phyloP scores from a whole-genome alignment of 2,329 filamentous ascomycete genomes.

The Pseudovirgaria hyperparasitica region DNA sequence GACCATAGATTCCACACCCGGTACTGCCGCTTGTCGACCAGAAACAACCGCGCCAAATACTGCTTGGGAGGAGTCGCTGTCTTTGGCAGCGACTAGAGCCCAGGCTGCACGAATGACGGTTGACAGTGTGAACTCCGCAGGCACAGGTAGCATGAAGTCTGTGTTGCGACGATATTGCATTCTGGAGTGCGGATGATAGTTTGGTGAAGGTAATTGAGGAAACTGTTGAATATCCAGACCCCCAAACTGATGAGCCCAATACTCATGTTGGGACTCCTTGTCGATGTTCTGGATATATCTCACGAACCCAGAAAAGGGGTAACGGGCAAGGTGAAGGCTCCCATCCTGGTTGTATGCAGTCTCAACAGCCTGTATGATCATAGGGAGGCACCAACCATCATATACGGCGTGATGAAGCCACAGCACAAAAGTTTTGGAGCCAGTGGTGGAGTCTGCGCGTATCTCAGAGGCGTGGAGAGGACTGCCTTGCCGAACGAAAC shows the following conservation, averaged over 20 bases:
- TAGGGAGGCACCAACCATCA: constrained; percentile 6
- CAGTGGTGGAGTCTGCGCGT: no score
- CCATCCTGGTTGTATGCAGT: constrained; percentile 3
- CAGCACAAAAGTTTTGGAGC: no score
- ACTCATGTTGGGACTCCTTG: neutral
- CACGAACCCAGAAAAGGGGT: constrained; percentile 1
- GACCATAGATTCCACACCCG: constrained; percentile 12
- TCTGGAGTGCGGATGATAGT: constrained; percentile 1
- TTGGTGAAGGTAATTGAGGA: neutral
- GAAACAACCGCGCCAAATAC: constrained; percentile 22
- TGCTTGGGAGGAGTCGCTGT: constrained; percentile 16
- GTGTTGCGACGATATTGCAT: constrained; percentile 2
- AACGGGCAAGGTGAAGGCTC: neutral
- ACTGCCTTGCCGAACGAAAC: no score
- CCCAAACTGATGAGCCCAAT: constrained; percentile 6
- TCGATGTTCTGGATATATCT: constrained; percentile 1
- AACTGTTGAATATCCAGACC: constrained; percentile 5
- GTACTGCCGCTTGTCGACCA: constrained; percentile 17
- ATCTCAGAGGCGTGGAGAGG: no score
- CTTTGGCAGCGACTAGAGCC: constrained; percentile 19
- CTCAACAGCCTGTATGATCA: constrained; percentile 4
- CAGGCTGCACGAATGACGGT: constrained; percentile 28
- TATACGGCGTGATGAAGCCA: constrained; percentile 11
- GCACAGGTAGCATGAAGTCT: constrained; percentile 4
- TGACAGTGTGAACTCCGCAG: constrained; percentile 14